A percentile compares a stretch with the other conserved stretches of the same genome.
Evolutionary conservation across 2,329 filamentous ascomycete species (phyloP).

Genomic region (Penicillium sp.): DNA sequence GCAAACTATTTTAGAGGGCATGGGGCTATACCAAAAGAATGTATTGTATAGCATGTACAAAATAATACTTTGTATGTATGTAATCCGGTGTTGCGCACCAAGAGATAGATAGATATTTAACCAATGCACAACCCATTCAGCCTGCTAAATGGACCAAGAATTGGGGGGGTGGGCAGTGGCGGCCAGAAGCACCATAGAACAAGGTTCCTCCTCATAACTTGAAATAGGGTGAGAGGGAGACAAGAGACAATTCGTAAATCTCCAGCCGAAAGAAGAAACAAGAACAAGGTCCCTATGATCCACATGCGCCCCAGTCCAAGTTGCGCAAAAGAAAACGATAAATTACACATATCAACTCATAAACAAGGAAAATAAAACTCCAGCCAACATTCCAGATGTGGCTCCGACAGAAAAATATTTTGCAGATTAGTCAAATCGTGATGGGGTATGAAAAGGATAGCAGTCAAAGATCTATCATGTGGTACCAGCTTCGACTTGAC

Average conservation of each 20-base stretch:
- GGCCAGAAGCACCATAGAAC: not conserved
- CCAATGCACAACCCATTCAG: not conserved
- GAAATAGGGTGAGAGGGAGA: not conserved
- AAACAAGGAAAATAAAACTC: conserved; percentile 16
- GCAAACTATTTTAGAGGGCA: not conserved
- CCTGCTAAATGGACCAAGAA: not conserved
- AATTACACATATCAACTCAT: conserved; percentile 26
- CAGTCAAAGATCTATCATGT: conserved; percentile 4
- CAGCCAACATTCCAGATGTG: conserved; percentile 29
- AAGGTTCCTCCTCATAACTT: not conserved
- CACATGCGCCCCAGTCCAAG: not conserved
- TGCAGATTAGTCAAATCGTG: conserved; percentile 3
- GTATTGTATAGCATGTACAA: not conserved
- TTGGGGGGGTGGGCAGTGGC: not conserved
- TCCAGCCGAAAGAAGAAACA: not conserved
- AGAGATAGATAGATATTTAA: not conserved
- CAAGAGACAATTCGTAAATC: not conserved
- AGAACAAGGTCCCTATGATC: not conserved
- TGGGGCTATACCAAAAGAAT: not conserved
- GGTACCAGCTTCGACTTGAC: conserved; percentile 24
- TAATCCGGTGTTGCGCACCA: not conserved
- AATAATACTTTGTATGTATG: not conserved
- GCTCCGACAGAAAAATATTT: conserved; percentile 9
- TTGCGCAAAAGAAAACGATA: conserved; percentile 5
- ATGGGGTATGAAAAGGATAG: not conserved